Evolutionary conservation across 2,329 filamentous ascomycete genomes (phyloP), one percentile per base, ranked within the genome.

Genomic region (Fusarium sp.): DNA sequence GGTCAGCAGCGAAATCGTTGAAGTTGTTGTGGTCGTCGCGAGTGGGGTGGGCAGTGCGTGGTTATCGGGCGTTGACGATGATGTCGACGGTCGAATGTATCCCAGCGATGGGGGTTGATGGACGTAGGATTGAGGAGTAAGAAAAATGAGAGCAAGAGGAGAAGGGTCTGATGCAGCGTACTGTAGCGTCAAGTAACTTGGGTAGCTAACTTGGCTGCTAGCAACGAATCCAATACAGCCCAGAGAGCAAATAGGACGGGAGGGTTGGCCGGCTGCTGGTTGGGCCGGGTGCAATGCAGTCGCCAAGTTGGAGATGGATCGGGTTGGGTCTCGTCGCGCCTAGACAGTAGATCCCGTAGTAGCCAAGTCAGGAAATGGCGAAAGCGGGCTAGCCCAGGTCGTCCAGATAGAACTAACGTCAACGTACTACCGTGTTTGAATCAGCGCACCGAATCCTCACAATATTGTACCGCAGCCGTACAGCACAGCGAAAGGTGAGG

Each of bases 301-400:
- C 64, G 57, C 67, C 50, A 62, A 73, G 63, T 74, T 74, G 65
- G 70, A 70, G 67, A 68, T 70, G 55, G 58, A 65, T 62, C 53
- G 58, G 53, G 63, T 68, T 70, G 57, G 60, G 65, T 69, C 63
- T 62, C 18, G 41, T 67, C 37, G 47, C 44, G 67, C 23, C 23
- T 56, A 56, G 65, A 44, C 50, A 45, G 47, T 47, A 16, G 23
- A 41, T 50, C 42, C 55, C 47, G 55, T 60, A 60, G 38, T 34
- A 52, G 28, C 46, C 55, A 37, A 34, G 45, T 28, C 40, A 61
- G 44, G 37, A 20, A 42, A 56, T 28, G 15, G 30, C 31, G 36
- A 52, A 42, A 66, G 40, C 56, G 47, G 33, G 50, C 65, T 65
- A 67, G 51, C 51, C 57, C 57, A 63, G 37, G 23, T 26, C 47